Evolutionary conservation across 2,329 filamentous ascomycete species (phyloP).

Genomic region (Pseudofabraea citricarpa): DNA sequence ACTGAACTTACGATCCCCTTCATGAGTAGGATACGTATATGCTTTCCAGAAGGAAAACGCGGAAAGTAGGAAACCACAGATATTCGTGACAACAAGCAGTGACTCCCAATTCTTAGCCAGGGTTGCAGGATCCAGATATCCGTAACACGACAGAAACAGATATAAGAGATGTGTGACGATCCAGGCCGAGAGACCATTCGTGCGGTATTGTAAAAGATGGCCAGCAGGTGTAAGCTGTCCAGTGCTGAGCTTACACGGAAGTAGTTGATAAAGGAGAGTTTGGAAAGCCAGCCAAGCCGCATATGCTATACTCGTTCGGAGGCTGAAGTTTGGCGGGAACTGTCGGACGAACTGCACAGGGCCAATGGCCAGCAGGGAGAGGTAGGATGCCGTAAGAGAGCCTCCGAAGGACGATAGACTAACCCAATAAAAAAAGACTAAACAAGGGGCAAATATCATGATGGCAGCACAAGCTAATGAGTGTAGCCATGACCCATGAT

Average conservation of each 20-base stretch:
- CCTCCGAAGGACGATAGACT: conserved; percentile 20
- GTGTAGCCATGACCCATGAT: conserved; percentile 22
- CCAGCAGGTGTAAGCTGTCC: conserved; percentile 40
- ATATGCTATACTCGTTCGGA: conserved; percentile 19
- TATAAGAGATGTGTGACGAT: conserved; percentile 32
- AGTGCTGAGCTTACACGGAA: conserved; percentile 27
- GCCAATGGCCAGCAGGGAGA: conserved; percentile 10
- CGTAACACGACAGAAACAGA: conserved; percentile 19
- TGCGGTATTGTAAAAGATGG: conserved; percentile 35
- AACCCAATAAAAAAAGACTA: conserved; percentile 18
- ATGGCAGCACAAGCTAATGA: conserved; percentile 12
- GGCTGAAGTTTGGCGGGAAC: conserved; percentile 15
- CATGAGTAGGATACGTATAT: conserved; percentile 32
- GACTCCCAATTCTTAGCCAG: conserved; percentile 38
- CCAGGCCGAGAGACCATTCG: conserved; percentile 39
- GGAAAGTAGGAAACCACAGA: conserved; percentile 29
- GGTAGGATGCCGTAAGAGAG: conserved; percentile 12
- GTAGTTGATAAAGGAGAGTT: conserved; percentile 26
- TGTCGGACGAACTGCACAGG: conserved; percentile 11
- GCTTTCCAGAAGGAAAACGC: conserved; percentile 34
- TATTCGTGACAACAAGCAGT: conserved; percentile 33
- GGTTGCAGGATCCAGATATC: conserved; percentile 32
- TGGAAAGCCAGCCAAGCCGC: conserved; percentile 31
- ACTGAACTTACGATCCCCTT: conserved; percentile 38
- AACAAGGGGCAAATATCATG: conserved; percentile 18